Base-by-base conservation (phyloP, 306 rosid species). In the Fragaria iinumae region DNA sequence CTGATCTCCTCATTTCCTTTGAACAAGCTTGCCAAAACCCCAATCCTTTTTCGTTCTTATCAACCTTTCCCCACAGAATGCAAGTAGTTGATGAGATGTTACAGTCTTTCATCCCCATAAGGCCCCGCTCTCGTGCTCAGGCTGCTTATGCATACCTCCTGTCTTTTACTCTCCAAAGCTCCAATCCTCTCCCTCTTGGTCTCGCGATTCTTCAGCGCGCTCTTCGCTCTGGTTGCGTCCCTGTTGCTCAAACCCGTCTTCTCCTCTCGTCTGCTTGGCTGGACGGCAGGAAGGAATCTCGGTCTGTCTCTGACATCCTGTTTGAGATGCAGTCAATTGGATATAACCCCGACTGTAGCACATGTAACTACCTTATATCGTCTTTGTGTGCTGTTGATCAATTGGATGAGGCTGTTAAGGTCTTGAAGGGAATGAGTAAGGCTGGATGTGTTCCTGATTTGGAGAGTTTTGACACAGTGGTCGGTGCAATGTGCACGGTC, bases 371-470 rank as follows among this genome's bases (percentile, higher is more conserved):
- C 81, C 83, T 93, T 23, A 78, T 91, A 67, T 87, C 81, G 11
- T 90, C 86, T 65, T 86, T 93, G 45, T 84, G 91, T 73, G 83
- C 78, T 57, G 69, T 79, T 71, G 87, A 84, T 87, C 83, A 82
- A 62, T 76, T 88, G 82, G 77, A 13, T 25, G 90, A 87, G 77
- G 91, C 84, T 12, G 81, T 87, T 77, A 71, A 81, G 76, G 86
- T 89, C 76, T 74, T 85, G 72, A 86, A 84, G 85, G 93, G 85
- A 32, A 91, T 94, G 94, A 83, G 89, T 65, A 86, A 85, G 76
- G 93, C 91, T 16, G 93, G 91, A 43, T 91, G 92, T 65, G 64
- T 90, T 84, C 95, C 98, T 14, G 91, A 91, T 84, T 78, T 71
- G 48, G 93, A 80, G 80, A 86, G 93, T 75, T 92, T 84, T 50